Conservation (phyloP, 805 yeast species). For the Candida germanica region DNA sequence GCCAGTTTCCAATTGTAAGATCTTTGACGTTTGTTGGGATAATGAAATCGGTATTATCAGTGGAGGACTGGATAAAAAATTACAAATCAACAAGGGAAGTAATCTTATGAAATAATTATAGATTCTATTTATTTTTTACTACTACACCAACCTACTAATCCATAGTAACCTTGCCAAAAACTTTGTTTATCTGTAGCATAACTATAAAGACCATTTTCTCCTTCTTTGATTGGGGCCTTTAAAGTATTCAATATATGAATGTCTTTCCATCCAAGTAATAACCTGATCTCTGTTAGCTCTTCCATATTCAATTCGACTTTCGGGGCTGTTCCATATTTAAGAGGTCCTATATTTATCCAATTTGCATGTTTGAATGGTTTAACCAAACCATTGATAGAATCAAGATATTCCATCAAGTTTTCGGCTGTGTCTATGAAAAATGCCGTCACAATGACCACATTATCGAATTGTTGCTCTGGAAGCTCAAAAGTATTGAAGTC, state of each 20-base stretch:
- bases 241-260: conserved; percentile 13
- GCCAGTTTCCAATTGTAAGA: conserved; percentile 51
- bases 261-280: conserved; percentile 60
- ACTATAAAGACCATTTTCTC: conserved; percentile 43
- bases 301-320: conserved; percentile 67
- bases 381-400: conserved; percentile 45
- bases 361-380: conserved; percentile 41
- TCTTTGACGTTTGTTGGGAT: conserved; percentile 87
- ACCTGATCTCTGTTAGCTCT: conserved; percentile 59
- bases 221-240: conserved; percentile 6
- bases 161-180: conserved; percentile 77
- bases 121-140: neutral
- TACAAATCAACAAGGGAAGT: conserved; percentile 67
- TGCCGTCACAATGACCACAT: conserved; percentile 59
- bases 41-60: conserved; percentile 75
- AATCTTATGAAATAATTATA: conserved; percentile 18
- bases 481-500: conserved; percentile 61
- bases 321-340: conserved; percentile 87
- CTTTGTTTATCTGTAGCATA: conserved; percentile 65
- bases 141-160: conserved; percentile 54
- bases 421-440: conserved; percentile 94
- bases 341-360: conserved; percentile 92
- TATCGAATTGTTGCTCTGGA: conserved; percentile 30
- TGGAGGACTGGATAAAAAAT: conserved; percentile 92
- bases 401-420: conserved; percentile 72